phyloP scores from a whole-genome alignment of 352 stramenopile species.

The Aphanomyces cochlioides region DNA sequence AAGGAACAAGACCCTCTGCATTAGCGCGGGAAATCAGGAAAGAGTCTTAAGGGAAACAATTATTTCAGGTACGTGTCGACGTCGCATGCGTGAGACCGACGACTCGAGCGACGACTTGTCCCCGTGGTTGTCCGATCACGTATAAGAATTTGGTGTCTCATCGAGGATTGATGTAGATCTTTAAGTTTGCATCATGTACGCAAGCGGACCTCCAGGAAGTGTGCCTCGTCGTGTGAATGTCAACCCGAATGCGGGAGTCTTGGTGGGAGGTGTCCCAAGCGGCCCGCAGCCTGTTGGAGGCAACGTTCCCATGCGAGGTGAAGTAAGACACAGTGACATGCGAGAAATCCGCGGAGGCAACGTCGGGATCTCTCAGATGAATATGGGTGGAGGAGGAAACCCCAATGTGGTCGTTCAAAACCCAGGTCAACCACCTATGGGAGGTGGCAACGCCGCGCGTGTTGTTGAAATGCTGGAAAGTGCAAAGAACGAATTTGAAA shows the following conservation, averaged over 20 bases:
- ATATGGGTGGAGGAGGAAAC: neutral
- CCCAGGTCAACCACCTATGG: neutral
- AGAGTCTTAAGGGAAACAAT: no score
- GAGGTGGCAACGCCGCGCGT: slow-evolving; percentile 31
- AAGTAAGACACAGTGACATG: slow-evolving; percentile 15
- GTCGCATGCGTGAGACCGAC: no score
- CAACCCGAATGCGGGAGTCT: slow-evolving; percentile 14
- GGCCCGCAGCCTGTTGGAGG: slow-evolving; percentile 14
- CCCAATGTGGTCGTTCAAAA: slow-evolving; percentile 19
- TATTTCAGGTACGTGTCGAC: no score
- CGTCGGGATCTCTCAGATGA: slow-evolving; percentile 15
- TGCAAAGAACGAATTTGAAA: slow-evolving; percentile 80
- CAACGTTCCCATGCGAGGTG: slow-evolving; percentile 7
- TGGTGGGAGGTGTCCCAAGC: slow-evolving; percentile 18
- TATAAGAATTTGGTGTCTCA: no score
- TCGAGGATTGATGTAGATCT: neutral
- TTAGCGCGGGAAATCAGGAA: neutral
- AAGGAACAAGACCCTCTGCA: slow-evolving; percentile 1
- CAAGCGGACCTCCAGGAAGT: slow-evolving; percentile 26
- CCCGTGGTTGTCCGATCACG: no score
- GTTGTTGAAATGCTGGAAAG: slow-evolving; percentile 82
- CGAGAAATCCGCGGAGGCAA: slow-evolving; percentile 15
- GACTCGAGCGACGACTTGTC: no score
- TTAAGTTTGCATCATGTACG: slow-evolving; percentile 20
- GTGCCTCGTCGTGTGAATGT: slow-evolving; percentile 28